phyloP scores from a whole-genome alignment of 2,329 filamentous ascomycete genomes.

The Apiospora koreana region DNA sequence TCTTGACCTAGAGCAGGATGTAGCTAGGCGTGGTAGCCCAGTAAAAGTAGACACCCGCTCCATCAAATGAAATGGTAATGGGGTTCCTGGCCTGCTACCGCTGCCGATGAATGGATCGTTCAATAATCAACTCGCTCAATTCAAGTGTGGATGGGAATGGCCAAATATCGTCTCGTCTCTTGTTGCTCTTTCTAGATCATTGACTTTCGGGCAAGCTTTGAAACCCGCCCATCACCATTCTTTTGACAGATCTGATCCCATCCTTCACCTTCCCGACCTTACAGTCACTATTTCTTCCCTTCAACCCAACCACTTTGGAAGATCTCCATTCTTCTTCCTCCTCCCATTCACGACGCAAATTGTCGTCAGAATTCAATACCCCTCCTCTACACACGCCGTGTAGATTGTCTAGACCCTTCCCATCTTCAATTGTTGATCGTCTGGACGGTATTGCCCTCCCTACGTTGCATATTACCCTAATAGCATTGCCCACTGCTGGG shows the following conservation, averaged over 20 bases:
- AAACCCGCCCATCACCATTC: slow-evolving; percentile 10
- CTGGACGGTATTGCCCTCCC: not conserved
- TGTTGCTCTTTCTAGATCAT: not conserved
- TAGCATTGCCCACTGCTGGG: not conserved
- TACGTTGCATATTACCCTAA: not conserved
- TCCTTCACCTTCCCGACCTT: not conserved
- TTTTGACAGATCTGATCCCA: slow-evolving; percentile 2
- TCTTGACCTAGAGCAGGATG: not conserved
- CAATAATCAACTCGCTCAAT: slow-evolving; percentile 1
- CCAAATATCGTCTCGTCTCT: not conserved
- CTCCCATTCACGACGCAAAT: not conserved
- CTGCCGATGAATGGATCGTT: not conserved
- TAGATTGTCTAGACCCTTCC: not conserved
- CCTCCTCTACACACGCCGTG: not conserved
- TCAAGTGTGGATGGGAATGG: slow-evolving; percentile 1
- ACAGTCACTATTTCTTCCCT: slow-evolving; percentile 1
- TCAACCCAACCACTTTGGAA: slow-evolving; percentile 4
- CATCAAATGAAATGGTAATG: slow-evolving; percentile 8
- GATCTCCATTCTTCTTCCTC: slow-evolving; percentile 8
- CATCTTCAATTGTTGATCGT: not conserved
- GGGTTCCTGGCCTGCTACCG: not conserved
- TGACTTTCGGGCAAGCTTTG: slow-evolving; percentile 7
- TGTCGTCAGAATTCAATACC: not conserved
- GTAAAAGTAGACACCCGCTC: slow-evolving; percentile 6
- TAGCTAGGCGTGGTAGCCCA: not conserved